Base-by-base conservation (phyloP, 257 asterid species). In the Pogostemon cablin region DNA sequence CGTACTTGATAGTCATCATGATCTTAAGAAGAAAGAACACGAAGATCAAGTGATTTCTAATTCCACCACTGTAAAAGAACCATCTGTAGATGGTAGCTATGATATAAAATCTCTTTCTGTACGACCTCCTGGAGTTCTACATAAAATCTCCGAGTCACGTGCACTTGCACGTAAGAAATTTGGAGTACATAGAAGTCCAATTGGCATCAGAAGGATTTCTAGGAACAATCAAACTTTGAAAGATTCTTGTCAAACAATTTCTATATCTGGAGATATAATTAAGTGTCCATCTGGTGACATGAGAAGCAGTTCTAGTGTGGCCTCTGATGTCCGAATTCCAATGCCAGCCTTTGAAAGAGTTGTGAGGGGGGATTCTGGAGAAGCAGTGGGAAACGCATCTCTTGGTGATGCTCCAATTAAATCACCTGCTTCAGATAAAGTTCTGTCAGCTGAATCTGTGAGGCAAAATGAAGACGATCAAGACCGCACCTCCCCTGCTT, bases 161-260 rank as follows among this genome's bases (percentile, higher is more conserved):
- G 66, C 80, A 76, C 76, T 83, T 11, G 68, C 65, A 54, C 62
- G 58, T 17, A 86, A 79, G 79, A 75, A 53, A 46, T 57, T 85
- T 52, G 91, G 87, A 56, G 67, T 80, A 12, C 75, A 80, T 58
- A 84, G 69, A 72, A 91, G 93, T 42, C 67, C 70, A 46, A 77
- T 83, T 17, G 85, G 87, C 35, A 83, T 84, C 75, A 85, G 81
- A 82, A 81, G 84, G 59, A 74, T 71, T 77, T 78, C 81, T 55
- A 72, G 67, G 74, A 78, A 37, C 61, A 65, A 65, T 57, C 54
- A 55, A 39, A 64, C 78, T 56, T 42, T 77, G 40, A 73, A 77
- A 56, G 60, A 43, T 34, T 60, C 75, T 57, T 37, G 53, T 64
- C 60, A 48, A 10, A 42, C 15, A 12, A 72, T 56, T 67, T 69